Base-by-base conservation (phyloP, 2,329 filamentous ascomycete species). In the Alternaria metachromatica region DNA sequence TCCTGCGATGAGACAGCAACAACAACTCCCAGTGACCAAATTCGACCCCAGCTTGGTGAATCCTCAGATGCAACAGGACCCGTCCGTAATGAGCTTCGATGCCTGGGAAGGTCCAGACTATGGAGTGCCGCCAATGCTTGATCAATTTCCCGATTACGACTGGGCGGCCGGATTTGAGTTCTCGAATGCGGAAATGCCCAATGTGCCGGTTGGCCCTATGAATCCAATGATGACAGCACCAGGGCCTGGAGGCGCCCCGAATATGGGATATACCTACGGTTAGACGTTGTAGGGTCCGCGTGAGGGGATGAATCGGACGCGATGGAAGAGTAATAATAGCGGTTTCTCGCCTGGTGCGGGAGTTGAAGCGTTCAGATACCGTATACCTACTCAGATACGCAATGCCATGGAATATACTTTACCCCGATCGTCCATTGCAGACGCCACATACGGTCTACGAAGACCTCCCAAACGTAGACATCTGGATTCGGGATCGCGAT, bases 131-230 rank as follows among this genome's bases (percentile, higher is more conserved):
- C 72, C 75, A 13, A 74, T 77, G 67, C 53, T 77, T 30, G 76
- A 80, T 21, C 76, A 79, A 33, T 80, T 79, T n/a, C 76, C 75
- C 10, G 77, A 80, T 60, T 80, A 79, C 48, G 77, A 80, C 53
- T 80, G 77, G 77, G 77, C 76, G 5, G 74, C 77, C 10, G 75
- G 76, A 18, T 79, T 78, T 45, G 73, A 78, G 23, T 77, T 78
- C 21, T 73, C 76, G 1, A 78, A 73, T 37, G 68, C 68, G 26
- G 74, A 76, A 9, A 74, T 74, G 48, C 70, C 72, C 15, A 74
- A 68, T 28, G 66, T 69, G 33, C 69, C 72, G 50, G 55, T 68
- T 33, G 68, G 65, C 5, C 55, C 71, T 10, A 67, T 72, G 43
- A 67, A 66, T 37, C 65, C 71, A 13, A 67, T 72, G 56, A 69